These are phyloP conservation scores for Fusarium algeriense DNA, from an alignment of 2,329 filamentous ascomycete genomes.

Conservation along the genomic window DNA sequence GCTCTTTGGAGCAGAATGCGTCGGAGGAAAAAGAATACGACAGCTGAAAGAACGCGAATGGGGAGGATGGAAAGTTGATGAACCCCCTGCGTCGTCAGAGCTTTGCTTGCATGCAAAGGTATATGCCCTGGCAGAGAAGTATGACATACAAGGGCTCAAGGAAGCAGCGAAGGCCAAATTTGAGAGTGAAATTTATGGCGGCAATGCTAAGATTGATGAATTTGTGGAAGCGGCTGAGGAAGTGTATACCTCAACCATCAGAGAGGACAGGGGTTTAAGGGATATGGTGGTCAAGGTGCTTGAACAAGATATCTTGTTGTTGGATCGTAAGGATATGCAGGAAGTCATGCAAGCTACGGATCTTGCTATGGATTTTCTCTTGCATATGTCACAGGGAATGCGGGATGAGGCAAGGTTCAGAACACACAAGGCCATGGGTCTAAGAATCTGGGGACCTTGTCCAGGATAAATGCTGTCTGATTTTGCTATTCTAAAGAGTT, in stretches of 20 bases:
- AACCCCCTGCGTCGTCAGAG: rapidly evolving
- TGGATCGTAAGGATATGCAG: neutral
- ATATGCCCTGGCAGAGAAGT: rapidly evolving
- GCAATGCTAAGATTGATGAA: rapidly evolving
- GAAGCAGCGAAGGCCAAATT: rapidly evolving
- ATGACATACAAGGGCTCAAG: rapidly evolving
- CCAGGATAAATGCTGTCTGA: neutral
- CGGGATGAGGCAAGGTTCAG: neutral
- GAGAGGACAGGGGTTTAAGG: neutral
- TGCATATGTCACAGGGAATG: neutral
- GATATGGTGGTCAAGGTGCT: neutral
- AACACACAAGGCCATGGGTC: neutral
- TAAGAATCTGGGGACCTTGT: neutral
- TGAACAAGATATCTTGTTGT: neutral
- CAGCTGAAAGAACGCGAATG: neutral
- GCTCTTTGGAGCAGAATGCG: rapidly evolving
- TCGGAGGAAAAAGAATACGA: neutral
- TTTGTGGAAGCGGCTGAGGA: neutral
- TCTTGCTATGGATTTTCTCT: neutral
- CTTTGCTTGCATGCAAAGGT: neutral
- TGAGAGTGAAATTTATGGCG: neutral
- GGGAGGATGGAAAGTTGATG: neutral
- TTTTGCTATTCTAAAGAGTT: neutral
- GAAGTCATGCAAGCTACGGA: neutral
- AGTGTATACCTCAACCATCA: neutral